These are phyloP conservation scores for Apophysomyces sp. DNA, from an alignment of 371 early-diverging fungal species.

Conservation along the genomic window DNA sequence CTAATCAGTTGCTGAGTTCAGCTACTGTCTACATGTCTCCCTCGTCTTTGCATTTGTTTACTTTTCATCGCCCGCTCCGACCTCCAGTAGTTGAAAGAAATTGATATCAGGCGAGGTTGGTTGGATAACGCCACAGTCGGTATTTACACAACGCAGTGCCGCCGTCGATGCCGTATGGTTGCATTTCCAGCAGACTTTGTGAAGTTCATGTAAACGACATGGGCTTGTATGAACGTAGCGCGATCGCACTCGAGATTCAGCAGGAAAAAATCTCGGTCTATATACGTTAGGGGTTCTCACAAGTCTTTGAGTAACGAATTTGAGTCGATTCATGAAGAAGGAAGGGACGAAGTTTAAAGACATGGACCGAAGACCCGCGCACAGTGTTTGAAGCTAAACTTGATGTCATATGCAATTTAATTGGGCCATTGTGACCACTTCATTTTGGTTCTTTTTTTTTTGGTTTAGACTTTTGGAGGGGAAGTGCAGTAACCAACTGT, in stretches of 20 bases:
- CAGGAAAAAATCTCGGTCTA: not conserved
- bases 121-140: constrained; percentile 61
- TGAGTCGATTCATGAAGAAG: not conserved
- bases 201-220: not conserved
- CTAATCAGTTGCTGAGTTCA: not conserved
- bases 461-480: no score
- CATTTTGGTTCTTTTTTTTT: no score
- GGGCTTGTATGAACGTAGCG: not conserved
- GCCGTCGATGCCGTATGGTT: constrained; percentile 26
- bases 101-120: constrained; percentile 50
- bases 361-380: not conserved
- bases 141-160: constrained; percentile 39
- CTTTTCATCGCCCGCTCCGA: constrained; percentile 12
- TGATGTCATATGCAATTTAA: no score
- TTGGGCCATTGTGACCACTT: no score
- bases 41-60: not conserved
- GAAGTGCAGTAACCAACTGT: no score
- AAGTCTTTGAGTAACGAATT: not conserved
- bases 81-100: constrained; percentile 56
- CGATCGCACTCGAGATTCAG: not conserved
- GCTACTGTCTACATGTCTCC: no score
- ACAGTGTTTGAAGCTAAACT: no score
- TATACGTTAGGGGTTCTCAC: not conserved
- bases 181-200: constrained; percentile 36
- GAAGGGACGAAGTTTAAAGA: not conserved